Evolutionary conservation across 2,329 filamentous ascomycete species (phyloP).

Genomic region (Teratosphaeria epicoccoides): DNA sequence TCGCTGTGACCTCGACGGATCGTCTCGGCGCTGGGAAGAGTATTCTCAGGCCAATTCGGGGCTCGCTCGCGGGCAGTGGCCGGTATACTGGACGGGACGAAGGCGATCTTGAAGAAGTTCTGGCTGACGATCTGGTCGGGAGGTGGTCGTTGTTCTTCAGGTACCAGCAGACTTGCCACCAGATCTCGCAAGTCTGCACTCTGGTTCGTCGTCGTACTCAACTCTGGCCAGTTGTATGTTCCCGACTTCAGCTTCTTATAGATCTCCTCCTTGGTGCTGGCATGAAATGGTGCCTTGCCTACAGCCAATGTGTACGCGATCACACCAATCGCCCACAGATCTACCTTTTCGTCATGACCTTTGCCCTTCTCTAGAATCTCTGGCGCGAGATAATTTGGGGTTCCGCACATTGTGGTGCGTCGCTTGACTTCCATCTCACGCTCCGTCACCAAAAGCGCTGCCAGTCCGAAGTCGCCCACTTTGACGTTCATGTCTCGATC

Average conservation of each 20-base stretch:
- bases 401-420: conserved; percentile 88
- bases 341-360: conserved; percentile 94
- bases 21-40: conserved; percentile 33
- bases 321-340: conserved; percentile 95
- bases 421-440: conserved; percentile 74
- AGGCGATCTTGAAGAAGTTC: conserved; percentile 66
- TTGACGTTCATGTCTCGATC: conserved; percentile 95
- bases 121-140: conserved; percentile 72
- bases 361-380: conserved; percentile 93
- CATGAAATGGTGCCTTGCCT: conserved; percentile 93
- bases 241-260: conserved; percentile 58
- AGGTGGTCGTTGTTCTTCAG: conserved; percentile 62
- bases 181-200: conserved; percentile 72
- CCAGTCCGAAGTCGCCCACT: conserved; percentile 92
- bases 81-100: conserved; percentile 51
- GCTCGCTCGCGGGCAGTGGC: conserved; percentile 34
- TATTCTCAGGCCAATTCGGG: conserved; percentile 38
- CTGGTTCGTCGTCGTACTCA: conserved; percentile 54
- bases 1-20: conserved; percentile 39
- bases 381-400: conserved; percentile 95
- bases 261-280: conserved; percentile 75
- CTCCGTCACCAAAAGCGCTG: conserved; percentile 80
- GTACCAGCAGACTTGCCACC: conserved; percentile 64
- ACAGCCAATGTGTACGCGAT: conserved; percentile 98
- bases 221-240: conserved; percentile 69